Evolutionary conservation across 1,284 basidiomycete genomes (phyloP), one percentile per base, ranked within the genome.

Genomic region (Cryptococcus floricola): DNA sequence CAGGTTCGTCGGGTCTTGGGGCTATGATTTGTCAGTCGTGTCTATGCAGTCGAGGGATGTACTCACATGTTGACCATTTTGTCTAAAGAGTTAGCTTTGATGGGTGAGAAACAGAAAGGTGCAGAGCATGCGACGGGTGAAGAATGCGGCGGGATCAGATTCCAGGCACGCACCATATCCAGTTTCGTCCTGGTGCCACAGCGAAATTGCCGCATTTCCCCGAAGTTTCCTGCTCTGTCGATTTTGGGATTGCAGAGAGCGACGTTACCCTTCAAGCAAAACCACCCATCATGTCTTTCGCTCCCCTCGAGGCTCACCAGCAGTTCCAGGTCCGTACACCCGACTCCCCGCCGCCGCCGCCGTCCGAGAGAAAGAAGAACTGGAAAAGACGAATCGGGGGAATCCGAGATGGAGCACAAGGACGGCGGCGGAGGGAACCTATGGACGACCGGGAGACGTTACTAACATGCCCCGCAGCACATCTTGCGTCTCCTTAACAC

Each of bases 401-500:
- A 13, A 4, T 0, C 9, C n/a, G 23, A 31, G 2, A 39, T 14
- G 4, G 25, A 19, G 23, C 23, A 23, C 23, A 23, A 23, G 23
- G 23, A 23, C 23, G 23, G 23, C 34, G 31, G 45, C 16, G 14
- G 31, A 9, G 42, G 19, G 48, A 42, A 19, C 12, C 23, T 23
- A 50, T 53, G 44, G 51, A 28, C n/a, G 43, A 44, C n/a, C 19
- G 38, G 28, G 50, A 31, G 39, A 45, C 14, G 38, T 25, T 34
- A 13, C 25, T 38, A 1, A 34, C 31, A 34, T 34, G 19, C 37
- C 23, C 34, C 31, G 66, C 69, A 94, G 89, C 91, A 95, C 85
- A 96, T 96, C 79, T 81, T 97, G 64, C 93, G 96, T 90, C 85
- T 99, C 57, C 86, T 99, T 76, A 98, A 98, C 86, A 98, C 96